phyloP scores from a whole-genome alignment of 2,329 filamentous ascomycete species.

The Colletotrichum filicis region DNA sequence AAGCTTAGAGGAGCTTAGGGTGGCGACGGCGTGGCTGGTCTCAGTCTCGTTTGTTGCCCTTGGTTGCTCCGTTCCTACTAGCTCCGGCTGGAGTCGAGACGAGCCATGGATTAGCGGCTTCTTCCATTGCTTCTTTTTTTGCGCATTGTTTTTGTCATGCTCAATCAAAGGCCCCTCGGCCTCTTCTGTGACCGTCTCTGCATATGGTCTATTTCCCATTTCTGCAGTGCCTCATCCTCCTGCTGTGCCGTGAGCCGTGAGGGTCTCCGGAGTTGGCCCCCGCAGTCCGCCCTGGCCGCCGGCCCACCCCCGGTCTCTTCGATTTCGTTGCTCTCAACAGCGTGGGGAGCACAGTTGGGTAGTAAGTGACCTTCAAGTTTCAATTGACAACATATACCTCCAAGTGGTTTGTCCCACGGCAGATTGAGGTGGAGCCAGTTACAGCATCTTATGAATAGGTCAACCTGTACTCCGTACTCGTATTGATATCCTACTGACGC shows the following conservation, averaged over 20 bases:
- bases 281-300: neutral
- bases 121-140: slow-evolving; percentile 31
- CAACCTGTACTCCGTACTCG: neutral
- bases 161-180: neutral
- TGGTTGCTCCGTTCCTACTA: slow-evolving; percentile 9
- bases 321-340: neutral
- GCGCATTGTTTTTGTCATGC: slow-evolving; percentile 1
- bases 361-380: neutral
- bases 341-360: neutral
- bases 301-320: neutral
- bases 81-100: slow-evolving; percentile 12
- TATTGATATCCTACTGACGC: neutral
- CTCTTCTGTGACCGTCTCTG: neutral
- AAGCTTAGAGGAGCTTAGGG: slow-evolving; percentile 18
- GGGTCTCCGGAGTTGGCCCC: neutral
- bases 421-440: neutral
- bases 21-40: slow-evolving; percentile 27
- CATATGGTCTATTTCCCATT: neutral
- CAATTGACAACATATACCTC: neutral
- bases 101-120: slow-evolving; percentile 15
- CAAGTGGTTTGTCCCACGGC: slow-evolving; percentile 23
- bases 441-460: neutral
- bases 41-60: neutral
- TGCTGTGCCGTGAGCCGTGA: neutral
- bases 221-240: neutral